Base-by-base conservation (phyloP, 2,329 filamentous ascomycete species). In the Xylaria sp. region DNA sequence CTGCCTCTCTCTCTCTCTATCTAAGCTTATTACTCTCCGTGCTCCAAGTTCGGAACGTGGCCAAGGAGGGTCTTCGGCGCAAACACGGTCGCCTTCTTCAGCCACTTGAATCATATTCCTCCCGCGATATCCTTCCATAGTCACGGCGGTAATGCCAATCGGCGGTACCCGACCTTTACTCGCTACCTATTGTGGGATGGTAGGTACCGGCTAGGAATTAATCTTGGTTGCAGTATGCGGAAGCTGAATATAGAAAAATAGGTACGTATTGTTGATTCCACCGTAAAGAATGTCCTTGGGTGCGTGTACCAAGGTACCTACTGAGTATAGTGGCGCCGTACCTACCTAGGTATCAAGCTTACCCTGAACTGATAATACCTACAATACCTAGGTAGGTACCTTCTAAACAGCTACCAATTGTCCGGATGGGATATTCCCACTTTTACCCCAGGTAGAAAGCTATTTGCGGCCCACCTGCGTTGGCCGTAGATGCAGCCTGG, bases 61-160 rank as follows among this genome's bases (percentile, higher is more conserved):
- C 37, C 54, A 53, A 55, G 49, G 57, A 51, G 57, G 25, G 21
- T 45, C 55, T 60, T 65, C 60, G 47, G 63, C 40, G 63, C 45
- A 60, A 59, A 65, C 43, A 55, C 59, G 58, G 59, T 35, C 43
- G 21, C 28, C 55, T 49, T 31, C 28, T 45, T 45, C 53, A 57
- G 56, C 50, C 50, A 47, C 38, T 40, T 23, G 45, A 38, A 61
- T 49, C 37, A 40, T 25, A 25, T 15, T 49, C 38, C 12, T 40
- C 43, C 33, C 49, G 35, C 40, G 43, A 40, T 55, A 17, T 21
- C 42, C 21, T 35, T 31, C 14, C 14, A 23, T 45, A 31, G 40
- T 46, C 57, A 40, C 23, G 59, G 56, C 49, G 49, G 49, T 37
- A 51, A 37, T 17, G n/a, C n/a, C 33, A 15, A 38, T 5, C 47